Evolutionary conservation across 352 stramenopile species (phyloP), one percentile per base, ranked within the genome.

Genomic region (Phytophthora pisi): DNA sequence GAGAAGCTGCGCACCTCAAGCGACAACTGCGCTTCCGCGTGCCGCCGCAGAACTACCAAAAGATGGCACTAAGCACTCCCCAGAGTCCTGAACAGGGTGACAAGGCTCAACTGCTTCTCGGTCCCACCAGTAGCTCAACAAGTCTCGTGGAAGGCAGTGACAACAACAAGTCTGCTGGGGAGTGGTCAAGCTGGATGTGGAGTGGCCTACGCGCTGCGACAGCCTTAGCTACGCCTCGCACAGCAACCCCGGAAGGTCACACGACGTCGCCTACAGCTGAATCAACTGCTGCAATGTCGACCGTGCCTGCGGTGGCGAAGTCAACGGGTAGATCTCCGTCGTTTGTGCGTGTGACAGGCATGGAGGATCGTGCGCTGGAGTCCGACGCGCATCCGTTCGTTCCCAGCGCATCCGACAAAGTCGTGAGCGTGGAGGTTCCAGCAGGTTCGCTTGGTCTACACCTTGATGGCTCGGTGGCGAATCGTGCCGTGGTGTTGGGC

Each of bases 401-500:
- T 6, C 49, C 64, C 34, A 57, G 20, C 8, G 15, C 47, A 4
- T 47, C 47, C 7, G 68, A 72, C 28, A 67, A 73, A 46, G 61
- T 78, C n/a, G 74, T 92, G 18, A 66, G 18, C 6, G 61, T 90
- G 15, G 66, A 90, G 6, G 82, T 68, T 7, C 81, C 81, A 3
- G 31, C 84, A 2, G 84, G 82, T 3, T 71, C 86, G 16, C 67
- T 94, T 3, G 84, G 86, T 0, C 56, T 93, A 4, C 79, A 88
- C 34, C 57, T 92, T 8, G 75, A 92, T 51, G 78, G 74, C 10
- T 68, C 24, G 2, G 30, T 77, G 16, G 51, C 57, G 1, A 72
- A 75, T 57, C 61, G 59, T 15, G 84, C 86, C 0, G 76, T 90
- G 10, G 81, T 94, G 9, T 8, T 80, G n/a, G 84, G 86, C 11